Base-by-base conservation (phyloP, 2,329 filamentous ascomycete genomes). In the Trichoderma pleuroti region DNA sequence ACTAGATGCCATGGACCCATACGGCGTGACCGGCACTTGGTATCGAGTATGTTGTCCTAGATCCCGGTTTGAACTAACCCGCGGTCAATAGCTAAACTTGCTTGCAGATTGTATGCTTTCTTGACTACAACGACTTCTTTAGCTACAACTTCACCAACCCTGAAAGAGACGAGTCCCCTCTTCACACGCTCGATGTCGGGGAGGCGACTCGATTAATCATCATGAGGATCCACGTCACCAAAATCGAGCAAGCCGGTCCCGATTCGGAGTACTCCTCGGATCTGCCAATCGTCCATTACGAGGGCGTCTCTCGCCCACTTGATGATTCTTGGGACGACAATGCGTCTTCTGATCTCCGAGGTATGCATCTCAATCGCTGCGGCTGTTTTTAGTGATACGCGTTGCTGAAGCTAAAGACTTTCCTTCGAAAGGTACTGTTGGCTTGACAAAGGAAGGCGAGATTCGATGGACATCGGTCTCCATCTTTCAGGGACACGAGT, bases 381-480 rank as follows among this genome's bases (percentile, higher is more conserved):
- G 1, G 5, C 2, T 10, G 16, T 18, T 39, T 39, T 21, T 11
- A 7, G 26, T 39, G 36, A 32, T 54, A 30, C 59, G 28, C 61
- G 72, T 64, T 73, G 71, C 75, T 77, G 72, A 76, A 66, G 36
- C 62, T 56, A 69, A 74, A 73, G 65, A 49, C 73, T 77, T 77
- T 70, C 46, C 69, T 72, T 75, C 73, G 4, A 76, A 76, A 86
- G 89, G 91, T 2, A 85, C 81, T 1, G 91, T 92, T 1, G 83
- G 90, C 12, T 80, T 91, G 73, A 94, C 91, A 0, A 84, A 84
- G 12, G 86, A 92, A 73, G 91, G 91, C 12, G 91, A 93, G 73
- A 88, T 94, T 5, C 83, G 90, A 56, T 94, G 92, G 92, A 92
- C 90, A 2, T 90, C 88, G 0, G 87, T 88, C 67, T 91, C 88